Percentiles rank a stretch among this genome's conserved stretches.
These are phyloP conservation scores for Cercospora beticola DNA, from an alignment of 2,329 filamentous ascomycete species.

Conservation along the genomic window DNA sequence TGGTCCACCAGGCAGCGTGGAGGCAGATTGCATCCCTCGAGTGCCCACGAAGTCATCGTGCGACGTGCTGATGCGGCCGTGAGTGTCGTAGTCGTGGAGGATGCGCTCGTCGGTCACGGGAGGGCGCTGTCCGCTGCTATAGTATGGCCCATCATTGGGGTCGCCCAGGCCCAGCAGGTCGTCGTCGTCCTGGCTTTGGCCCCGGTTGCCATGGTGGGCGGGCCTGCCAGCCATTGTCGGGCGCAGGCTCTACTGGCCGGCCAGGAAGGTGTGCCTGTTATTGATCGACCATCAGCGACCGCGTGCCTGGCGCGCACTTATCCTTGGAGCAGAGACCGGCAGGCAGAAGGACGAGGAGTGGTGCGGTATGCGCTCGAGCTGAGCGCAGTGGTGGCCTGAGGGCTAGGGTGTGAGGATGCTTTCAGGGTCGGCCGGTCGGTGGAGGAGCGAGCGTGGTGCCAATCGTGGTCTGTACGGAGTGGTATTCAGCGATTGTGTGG, in stretches of 20 bases:
- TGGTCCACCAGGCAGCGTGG: conserved; percentile 47
- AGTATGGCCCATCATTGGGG: conserved; percentile 63
- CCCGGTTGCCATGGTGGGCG: conserved; percentile 46
- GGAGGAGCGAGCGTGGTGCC: not conserved
- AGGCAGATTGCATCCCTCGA: conserved; percentile 44
- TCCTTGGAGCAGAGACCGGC: not conserved
- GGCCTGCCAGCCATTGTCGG: conserved; percentile 54
- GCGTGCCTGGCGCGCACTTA: not conserved
- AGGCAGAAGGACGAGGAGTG: not conserved
- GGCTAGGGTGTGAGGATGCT: not conserved
- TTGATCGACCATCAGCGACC: conserved; percentile 21
- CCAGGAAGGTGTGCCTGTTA: conserved; percentile 19
- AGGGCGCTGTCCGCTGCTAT: conserved; percentile 73
- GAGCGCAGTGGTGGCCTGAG: conserved; percentile 3
- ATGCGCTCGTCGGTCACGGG: conserved; percentile 80
- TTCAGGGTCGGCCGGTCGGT: not conserved
- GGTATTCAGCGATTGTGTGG: not conserved
- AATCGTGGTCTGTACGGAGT: not conserved
- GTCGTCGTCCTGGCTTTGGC: conserved; percentile 34
- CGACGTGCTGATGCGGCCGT: conserved; percentile 77
- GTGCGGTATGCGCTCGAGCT: not conserved
- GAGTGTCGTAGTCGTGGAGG: conserved; percentile 68
- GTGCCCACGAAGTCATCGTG: conserved; percentile 90
- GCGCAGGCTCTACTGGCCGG: conserved; percentile 17
- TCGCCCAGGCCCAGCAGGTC: conserved; percentile 68